phyloP scores from a whole-genome alignment of 2,329 filamentous ascomycete genomes.

The Cladosporium halotolerans region DNA sequence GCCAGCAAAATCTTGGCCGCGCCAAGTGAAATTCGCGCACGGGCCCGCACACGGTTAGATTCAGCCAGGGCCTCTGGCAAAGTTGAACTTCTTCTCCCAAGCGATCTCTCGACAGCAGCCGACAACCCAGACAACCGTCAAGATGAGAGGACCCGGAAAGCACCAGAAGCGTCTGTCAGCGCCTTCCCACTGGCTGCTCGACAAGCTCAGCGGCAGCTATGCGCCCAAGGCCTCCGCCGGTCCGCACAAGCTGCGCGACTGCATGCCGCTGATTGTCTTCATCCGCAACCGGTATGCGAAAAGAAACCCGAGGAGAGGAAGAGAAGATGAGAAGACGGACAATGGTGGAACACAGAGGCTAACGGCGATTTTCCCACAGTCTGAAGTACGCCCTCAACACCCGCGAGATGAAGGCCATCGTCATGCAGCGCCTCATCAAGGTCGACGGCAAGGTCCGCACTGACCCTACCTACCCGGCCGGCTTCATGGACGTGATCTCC shows the following conservation, averaged over 20 bases:
- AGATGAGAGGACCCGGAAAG: constrained; percentile 58
- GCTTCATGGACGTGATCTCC: constrained; percentile 99
- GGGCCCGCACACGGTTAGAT: constrained; percentile 5
- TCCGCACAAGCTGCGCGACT: constrained; percentile 99
- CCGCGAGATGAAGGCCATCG: constrained; percentile 94
- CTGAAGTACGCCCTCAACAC: constrained; percentile 99
- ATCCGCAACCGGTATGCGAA: constrained; percentile 61
- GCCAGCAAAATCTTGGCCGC: neutral
- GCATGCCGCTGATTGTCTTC: constrained; percentile 98
- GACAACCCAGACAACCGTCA: constrained; percentile 36
- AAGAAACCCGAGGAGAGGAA: neutral
- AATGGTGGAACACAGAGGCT: neutral
- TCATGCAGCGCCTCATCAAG: constrained; percentile 99
- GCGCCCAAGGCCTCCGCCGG: constrained; percentile 65
- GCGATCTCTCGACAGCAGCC: constrained; percentile 13
- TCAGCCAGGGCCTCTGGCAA: constrained; percentile 5
- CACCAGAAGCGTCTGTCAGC: constrained; percentile 99
- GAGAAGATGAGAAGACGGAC: neutral
- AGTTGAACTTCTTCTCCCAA: constrained; percentile 6
- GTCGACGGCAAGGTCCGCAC: constrained; percentile 99
- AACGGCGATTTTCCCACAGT: constrained; percentile 48
- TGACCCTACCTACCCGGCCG: constrained; percentile 92
- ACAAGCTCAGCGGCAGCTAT: constrained; percentile 89
- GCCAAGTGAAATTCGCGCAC: neutral
- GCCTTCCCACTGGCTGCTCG: constrained; percentile 98